Evolutionary conservation across 1,284 basidiomycete species (phyloP).

Genomic region (Heterobasidion parviporum): DNA sequence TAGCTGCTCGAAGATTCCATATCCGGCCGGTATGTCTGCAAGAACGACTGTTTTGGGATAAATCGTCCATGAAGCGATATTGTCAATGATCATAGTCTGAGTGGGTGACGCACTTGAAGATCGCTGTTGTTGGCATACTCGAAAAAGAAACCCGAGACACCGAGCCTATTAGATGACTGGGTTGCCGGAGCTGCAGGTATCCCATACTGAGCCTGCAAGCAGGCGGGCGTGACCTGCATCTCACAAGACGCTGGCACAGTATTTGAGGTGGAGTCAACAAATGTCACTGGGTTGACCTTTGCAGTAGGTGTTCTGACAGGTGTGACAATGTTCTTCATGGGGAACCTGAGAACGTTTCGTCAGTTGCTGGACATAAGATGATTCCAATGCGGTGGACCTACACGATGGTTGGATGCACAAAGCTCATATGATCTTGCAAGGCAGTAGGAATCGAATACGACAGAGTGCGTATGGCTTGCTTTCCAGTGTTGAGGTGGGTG

Average conservation of each 20-base stretch:
- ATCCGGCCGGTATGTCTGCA: conserved; percentile 16
- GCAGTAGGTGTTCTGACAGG: not conserved
- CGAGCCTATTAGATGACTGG: conserved; percentile 17
- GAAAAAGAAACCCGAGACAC: conserved; percentile 23
- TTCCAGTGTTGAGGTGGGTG: not conserved
- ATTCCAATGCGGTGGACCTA: not conserved
- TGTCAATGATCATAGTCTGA: not conserved
- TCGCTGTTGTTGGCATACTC: conserved; percentile 17
- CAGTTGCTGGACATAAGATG: not conserved
- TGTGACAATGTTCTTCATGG: conserved; percentile 4
- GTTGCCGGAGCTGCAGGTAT: conserved; percentile 24
- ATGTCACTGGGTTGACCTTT: not conserved
- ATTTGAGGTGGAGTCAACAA: not conserved
- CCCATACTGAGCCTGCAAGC: conserved; percentile 21
- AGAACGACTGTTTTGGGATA: conserved; percentile 7
- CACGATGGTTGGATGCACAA: not conserved
- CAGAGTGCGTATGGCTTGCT: not conserved
- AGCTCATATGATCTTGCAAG: not conserved
- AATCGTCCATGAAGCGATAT: not conserved
- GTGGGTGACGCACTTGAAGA: conserved; percentile 2
- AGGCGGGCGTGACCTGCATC: conserved; percentile 17
- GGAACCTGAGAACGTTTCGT: conserved; percentile 1
- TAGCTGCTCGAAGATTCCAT: conserved; percentile 17
- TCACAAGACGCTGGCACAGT: conserved; percentile 14
- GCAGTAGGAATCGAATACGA: conserved; percentile 13